These are phyloP conservation scores for Bipolaris bicolor DNA, from an alignment of 2,329 filamentous ascomycete species.

Conservation along the genomic window DNA sequence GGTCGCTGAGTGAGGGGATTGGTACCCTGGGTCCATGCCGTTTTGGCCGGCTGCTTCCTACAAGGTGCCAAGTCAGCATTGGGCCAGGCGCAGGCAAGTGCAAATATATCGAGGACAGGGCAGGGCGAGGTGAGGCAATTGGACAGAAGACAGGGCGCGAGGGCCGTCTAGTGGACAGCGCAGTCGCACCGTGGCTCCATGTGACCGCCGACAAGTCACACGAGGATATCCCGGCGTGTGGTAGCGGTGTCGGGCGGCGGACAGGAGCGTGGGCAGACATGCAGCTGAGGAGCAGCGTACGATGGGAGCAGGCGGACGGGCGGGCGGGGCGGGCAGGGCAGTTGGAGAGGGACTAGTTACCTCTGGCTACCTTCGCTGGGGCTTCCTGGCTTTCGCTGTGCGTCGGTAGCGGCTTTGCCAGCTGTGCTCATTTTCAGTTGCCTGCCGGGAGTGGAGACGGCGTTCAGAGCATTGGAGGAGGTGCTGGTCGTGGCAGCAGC, in stretches of 20 bases:
- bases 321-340: neutral
- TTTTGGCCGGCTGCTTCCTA: constrained; percentile 60
- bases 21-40: constrained; percentile 66
- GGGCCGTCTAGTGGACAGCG: constrained; percentile 19
- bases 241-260: constrained; percentile 13
- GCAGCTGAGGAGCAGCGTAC: neutral
- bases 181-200: constrained; percentile 44
- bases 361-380: constrained; percentile 61
- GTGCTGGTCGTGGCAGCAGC: constrained; percentile 37
- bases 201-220: constrained; percentile 44
- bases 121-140: constrained; percentile 8
- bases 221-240: constrained; percentile 28
- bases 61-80: constrained; percentile 34
- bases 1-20: constrained; percentile 67
- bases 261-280: neutral
- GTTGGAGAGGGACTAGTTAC: constrained; percentile 49
- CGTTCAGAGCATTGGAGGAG: constrained; percentile 45
- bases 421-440: constrained; percentile 58
- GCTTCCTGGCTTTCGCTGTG: constrained; percentile 61
- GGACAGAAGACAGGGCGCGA: constrained; percentile 9
- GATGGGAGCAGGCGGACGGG: neutral
- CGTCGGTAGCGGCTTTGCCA: constrained; percentile 57
- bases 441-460: constrained; percentile 45
- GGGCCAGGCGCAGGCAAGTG: constrained; percentile 15
- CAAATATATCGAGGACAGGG: constrained; percentile 8